phyloP scores from a whole-genome alignment of 768 basidiomycete genomes.

The Naganishia vaughanmartiniae region DNA sequence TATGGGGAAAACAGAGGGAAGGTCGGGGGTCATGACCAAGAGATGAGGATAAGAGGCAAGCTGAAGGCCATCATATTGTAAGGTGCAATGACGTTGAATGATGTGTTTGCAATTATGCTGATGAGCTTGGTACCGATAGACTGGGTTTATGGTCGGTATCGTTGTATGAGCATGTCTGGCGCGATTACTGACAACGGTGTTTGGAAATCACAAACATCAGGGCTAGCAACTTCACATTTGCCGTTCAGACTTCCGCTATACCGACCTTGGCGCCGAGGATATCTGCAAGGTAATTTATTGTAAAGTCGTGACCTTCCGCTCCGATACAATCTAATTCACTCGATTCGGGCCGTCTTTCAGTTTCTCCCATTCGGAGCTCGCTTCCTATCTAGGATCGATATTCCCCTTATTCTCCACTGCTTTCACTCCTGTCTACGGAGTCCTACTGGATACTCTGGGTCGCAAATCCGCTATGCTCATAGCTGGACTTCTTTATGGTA shows the following conservation, averaged over 20 bases:
- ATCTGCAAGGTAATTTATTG: slow-evolving; percentile 23
- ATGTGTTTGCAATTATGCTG: not conserved
- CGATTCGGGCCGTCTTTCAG: slow-evolving; percentile 16
- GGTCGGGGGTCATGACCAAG: not conserved
- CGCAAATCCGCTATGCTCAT: slow-evolving; percentile 47
- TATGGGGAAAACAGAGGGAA: slow-evolving; percentile 1
- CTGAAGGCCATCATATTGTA: slow-evolving; percentile 15
- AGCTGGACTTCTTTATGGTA: slow-evolving; percentile 43
- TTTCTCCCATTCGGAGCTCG: slow-evolving; percentile 49
- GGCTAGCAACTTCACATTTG: slow-evolving; percentile 49
- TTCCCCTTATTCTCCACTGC: slow-evolving; percentile 47
- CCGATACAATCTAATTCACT: not conserved
- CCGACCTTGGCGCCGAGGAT: slow-evolving; percentile 46
- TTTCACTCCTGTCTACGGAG: slow-evolving; percentile 49
- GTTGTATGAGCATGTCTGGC: not conserved
- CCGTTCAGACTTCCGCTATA: slow-evolving; percentile 47
- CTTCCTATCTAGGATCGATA: slow-evolving; percentile 45
- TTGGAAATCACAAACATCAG: slow-evolving; percentile 26
- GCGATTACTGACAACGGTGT: not conserved
- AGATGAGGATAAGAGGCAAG: slow-evolving; percentile 11
- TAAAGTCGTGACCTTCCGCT: not conserved
- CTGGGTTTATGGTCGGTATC: slow-evolving; percentile 25
- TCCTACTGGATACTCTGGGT: slow-evolving; percentile 47
- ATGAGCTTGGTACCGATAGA: not conserved
- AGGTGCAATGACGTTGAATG: not conserved